Base-by-base conservation (phyloP, 768 basidiomycete species). In the Kwoniella botswanensis region DNA sequence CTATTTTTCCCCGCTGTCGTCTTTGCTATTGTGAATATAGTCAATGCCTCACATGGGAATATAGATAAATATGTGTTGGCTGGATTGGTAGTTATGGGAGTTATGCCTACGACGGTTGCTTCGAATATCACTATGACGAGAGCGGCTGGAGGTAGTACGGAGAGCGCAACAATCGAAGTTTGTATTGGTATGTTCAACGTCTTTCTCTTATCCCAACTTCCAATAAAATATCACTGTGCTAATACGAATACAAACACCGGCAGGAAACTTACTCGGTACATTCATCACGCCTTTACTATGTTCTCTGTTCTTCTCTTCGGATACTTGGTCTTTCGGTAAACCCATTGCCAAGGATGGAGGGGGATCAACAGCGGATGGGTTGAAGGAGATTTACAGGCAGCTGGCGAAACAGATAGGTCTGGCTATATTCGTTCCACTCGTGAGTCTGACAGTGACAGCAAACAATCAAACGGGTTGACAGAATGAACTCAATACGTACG, bases 111-210 rank as follows among this genome's bases (percentile, higher is more conserved):
- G 41, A 79, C 78, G n/a, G 76, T 81, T 21, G 80, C 80, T 50
- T 76, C 74, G 59, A 81, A 81, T 67, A 75, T 81, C 44, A 74
- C 76, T 13, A 79, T 79, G 76, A 81, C 80, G 2, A 64, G 75
- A 15, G 69, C 69, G 12, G 78, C 77, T 18, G 72, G 73, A 10
- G 80, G 80, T 12, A 81, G 74, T 62, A 73, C 68, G 0, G 80
- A 81, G 55, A 71, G 76, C 10, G 78, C 80, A 1, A 81, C 76
- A 1, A 74, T 75, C 7, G 75, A 81, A 55, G 76, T 77, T 44
- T 75, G 74, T 46, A 69, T 81, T 9, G 79, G 75, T 76, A 24
- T 53, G 75, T 68, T 59, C n/a, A 42, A 18, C 29, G 11, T 12
- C 29, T 17, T 46, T 46, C 44, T 46, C 44, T 56, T 56, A 12